phyloP scores from a whole-genome alignment of 2,329 filamentous ascomycete genomes.

The Pleurostoma richardsiae region DNA sequence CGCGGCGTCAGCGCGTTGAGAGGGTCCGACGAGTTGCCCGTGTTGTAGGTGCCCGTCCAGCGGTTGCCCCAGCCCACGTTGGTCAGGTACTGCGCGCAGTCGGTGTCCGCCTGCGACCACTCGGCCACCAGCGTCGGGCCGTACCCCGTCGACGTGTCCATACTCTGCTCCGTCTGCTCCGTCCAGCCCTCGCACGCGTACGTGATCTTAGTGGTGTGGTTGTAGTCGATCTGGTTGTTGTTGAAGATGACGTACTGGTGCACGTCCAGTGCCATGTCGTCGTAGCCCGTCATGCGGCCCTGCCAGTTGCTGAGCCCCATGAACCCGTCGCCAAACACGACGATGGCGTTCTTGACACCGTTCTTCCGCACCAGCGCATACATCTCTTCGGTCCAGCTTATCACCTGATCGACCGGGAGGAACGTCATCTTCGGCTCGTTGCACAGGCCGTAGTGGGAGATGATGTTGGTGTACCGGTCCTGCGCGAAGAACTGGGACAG shows the following conservation, averaged over 20 bases:
- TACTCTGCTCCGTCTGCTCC: slow-evolving; percentile 66
- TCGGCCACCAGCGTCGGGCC: slow-evolving; percentile 93
- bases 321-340: slow-evolving; percentile 94
- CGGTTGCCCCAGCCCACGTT: slow-evolving; percentile 84
- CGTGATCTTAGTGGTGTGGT: slow-evolving; percentile 76
- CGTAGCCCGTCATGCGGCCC: slow-evolving; percentile 66
- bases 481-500: slow-evolving; percentile 92
- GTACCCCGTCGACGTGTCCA: slow-evolving; percentile 73
- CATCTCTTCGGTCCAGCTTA: slow-evolving; percentile 74
- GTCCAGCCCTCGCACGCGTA: slow-evolving; percentile 90
- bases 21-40: slow-evolving; percentile 47
- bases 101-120: slow-evolving; percentile 96
- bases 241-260: slow-evolving; percentile 99
- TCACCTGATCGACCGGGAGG: slow-evolving; percentile 60
- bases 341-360: slow-evolving; percentile 59
- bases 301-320: slow-evolving; percentile 89
- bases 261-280: slow-evolving; percentile 82
- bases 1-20: slow-evolving; percentile 62
- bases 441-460: slow-evolving; percentile 88
- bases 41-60: slow-evolving; percentile 84
- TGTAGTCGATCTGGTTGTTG: slow-evolving; percentile 73
- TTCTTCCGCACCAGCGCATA: slow-evolving; percentile 70
- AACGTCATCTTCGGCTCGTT: slow-evolving; percentile 91
- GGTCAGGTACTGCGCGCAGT: slow-evolving; percentile 83
- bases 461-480: slow-evolving; percentile 83